Evolutionary conservation across 257 asterid species (phyloP).

Genomic region (Ajuga chamaepitys): DNA sequence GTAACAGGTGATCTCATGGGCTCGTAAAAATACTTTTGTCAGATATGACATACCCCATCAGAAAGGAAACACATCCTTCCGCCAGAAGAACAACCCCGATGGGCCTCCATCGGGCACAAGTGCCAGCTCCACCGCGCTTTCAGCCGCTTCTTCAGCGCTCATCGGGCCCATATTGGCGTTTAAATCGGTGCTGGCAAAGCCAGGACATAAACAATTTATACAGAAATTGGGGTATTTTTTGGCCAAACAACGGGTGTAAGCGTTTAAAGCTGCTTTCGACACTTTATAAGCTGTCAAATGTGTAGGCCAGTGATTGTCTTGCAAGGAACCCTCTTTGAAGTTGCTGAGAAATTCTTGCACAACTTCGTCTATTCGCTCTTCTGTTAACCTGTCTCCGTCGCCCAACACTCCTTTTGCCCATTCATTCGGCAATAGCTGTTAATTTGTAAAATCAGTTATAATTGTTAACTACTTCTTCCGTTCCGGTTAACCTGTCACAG

Average conservation of each 20-base stretch:
- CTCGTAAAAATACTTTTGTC: no score
- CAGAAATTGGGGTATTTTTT: conserved; percentile 18
- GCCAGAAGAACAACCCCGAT: conserved; percentile 29
- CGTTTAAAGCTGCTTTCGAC: conserved; percentile 50
- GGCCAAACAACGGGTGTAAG: conserved; percentile 33
- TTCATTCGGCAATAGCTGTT: conserved; percentile 28
- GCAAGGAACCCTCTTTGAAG: conserved; percentile 24
- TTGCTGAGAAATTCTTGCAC: conserved; percentile 30
- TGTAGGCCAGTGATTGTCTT: conserved; percentile 39
- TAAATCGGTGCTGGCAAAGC: conserved; percentile 38
- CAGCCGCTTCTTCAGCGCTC: conserved; percentile 35
- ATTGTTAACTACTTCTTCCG: no score
- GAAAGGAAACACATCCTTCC: conserved; percentile 8
- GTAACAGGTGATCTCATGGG: no score
- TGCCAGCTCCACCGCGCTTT: conserved; percentile 25
- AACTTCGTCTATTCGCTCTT: conserved; percentile 33
- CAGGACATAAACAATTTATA: conserved; percentile 44
- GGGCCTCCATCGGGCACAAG: conserved; percentile 30
- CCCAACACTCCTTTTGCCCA: conserved; percentile 32
- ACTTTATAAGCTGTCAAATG: conserved; percentile 27
- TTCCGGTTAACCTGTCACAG: no score
- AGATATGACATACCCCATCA: no score
- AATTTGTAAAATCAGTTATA: no score
- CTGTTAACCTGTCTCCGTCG: conserved; percentile 26
- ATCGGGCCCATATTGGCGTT: conserved; percentile 11